These are phyloP conservation scores for Saccharomyces hybrid DNA, from an alignment of 1,139 yeast genomes.

Conservation along the genomic window DNA sequence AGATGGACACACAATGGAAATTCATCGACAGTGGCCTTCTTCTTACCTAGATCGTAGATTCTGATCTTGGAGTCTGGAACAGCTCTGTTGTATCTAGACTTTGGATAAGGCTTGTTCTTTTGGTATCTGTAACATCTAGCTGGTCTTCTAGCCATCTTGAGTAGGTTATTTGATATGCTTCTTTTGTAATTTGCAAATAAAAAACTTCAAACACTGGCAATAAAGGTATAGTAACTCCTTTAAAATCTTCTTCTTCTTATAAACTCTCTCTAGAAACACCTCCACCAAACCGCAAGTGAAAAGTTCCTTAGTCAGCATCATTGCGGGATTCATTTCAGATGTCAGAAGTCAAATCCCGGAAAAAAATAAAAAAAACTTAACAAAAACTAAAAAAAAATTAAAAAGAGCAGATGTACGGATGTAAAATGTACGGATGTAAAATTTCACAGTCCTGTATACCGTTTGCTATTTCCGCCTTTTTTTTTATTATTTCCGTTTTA, in stretches of 20 bases:
- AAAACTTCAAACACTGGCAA: not conserved
- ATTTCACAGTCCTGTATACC: not conserved
- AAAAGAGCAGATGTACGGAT: not conserved
- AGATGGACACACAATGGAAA: slow-evolving; percentile 99
- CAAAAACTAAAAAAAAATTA: not conserved
- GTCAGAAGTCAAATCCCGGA: too few species aligned
- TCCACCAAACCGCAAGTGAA: not conserved
- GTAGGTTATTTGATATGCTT: slow-evolving; percentile 5
- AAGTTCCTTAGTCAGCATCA: slow-evolving; percentile 1
- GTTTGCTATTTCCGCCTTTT: too few species aligned
- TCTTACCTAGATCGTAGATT: slow-evolving; percentile 98
- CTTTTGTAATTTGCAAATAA: not conserved
- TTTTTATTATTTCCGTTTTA: not conserved
- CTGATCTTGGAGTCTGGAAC: slow-evolving; percentile 99
- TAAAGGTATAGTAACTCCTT: not conserved
- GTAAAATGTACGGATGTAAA: not conserved
- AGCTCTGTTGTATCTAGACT: slow-evolving; percentile 99
- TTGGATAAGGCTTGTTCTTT: slow-evolving; percentile 99
- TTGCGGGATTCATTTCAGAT: not conserved
- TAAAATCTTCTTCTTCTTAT: not conserved
- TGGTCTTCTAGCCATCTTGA: slow-evolving; percentile 99
- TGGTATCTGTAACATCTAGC: slow-evolving; percentile 99
- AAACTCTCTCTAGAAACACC: not conserved
- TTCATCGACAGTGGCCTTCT: slow-evolving; percentile 99
- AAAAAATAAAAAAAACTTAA: not conserved